Conservation (phyloP, 805 yeast genomes). For the Candida suzukii region DNA sequence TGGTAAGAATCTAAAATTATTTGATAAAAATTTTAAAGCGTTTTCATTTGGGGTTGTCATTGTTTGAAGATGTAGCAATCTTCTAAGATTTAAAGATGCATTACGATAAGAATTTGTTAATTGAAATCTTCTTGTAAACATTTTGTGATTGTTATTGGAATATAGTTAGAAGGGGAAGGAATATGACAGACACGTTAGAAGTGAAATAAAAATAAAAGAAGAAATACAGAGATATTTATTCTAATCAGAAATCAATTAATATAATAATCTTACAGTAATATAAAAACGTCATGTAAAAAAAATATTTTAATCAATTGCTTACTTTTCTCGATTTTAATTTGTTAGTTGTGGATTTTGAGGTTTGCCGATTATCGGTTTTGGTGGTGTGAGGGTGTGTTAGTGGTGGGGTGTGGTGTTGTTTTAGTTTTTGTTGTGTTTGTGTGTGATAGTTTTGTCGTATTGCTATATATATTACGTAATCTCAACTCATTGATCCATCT, state of each 20-base stretch:
- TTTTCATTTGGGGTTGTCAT: conserved; percentile 68
- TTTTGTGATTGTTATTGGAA: neutral
- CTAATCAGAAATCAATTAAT: no score
- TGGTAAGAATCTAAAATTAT: conserved; percentile 40
- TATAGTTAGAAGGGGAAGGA: neutral
- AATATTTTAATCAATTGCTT: no score
- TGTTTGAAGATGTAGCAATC: conserved; percentile 26
- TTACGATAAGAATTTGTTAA: neutral
- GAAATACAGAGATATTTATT: no score
- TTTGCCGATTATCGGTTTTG: neutral
- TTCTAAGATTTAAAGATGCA: neutral
- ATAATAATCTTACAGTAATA: no score
- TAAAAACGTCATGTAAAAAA: no score
- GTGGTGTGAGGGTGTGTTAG: neutral
- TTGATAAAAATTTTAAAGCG: conserved; percentile 59
- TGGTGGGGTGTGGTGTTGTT: neutral
- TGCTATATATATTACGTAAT: neutral
- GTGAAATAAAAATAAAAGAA: no score
- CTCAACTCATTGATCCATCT: no score
- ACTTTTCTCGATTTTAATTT: no score
- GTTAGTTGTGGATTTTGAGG: no score
- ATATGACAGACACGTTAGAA: neutral
- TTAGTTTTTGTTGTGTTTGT: neutral
- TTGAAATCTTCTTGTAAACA: neutral
- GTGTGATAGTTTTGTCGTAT: neutral